These are phyloP conservation scores for Dictyophora rubrovolvata DNA, from an alignment of 768 basidiomycete genomes.

Conservation along the genomic window DNA sequence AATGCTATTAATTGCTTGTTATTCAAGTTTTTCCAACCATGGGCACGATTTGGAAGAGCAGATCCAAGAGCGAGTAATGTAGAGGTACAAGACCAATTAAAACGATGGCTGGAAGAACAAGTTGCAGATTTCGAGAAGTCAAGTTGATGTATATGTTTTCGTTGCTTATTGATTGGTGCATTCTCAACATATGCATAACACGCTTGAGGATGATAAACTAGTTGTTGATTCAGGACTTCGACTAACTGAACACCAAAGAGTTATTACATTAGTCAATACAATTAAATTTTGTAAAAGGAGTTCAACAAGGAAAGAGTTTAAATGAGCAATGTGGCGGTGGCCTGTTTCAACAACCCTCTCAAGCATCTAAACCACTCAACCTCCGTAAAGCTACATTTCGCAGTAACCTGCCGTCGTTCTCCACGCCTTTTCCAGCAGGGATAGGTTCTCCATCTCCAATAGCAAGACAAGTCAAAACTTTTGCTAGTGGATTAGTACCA, in stretches of 20 bases:
- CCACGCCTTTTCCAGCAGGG: conserved; percentile 14
- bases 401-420: conserved; percentile 21
- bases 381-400: conserved; percentile 5
- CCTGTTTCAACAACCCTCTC: no score
- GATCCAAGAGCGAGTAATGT: neutral
- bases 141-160: no score
- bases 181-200: no score
- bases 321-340: no score
- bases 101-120: neutral
- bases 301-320: no score
- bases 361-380: neutral
- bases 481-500: conserved; percentile 15
- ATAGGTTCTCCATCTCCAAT: conserved; percentile 18
- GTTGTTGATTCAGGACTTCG: no score
- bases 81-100: neutral
- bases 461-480: conserved; percentile 16
- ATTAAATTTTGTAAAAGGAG: no score
- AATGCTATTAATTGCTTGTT: neutral
- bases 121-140: neutral
- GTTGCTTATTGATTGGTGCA: no score
- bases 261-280: no score
- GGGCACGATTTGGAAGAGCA: conserved; percentile 4
- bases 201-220: no score
- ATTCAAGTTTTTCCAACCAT: conserved; percentile 2
- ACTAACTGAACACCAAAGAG: no score